A percentile compares a stretch with the other conserved stretches of the same genome.
phyloP scores from a whole-genome alignment of 257 asterid species.

The Solanum medicagineum region DNA sequence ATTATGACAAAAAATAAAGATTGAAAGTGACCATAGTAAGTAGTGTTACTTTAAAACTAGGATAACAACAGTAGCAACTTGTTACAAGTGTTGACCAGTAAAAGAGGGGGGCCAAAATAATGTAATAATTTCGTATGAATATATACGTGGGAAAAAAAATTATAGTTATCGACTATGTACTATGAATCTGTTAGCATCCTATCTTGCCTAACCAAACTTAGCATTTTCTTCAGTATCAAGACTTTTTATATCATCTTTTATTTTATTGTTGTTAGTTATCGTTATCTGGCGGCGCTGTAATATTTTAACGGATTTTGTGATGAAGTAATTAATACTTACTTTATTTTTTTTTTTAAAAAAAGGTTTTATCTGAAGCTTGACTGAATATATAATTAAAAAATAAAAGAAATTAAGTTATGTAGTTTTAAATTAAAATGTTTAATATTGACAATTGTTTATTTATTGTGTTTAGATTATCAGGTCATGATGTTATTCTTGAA shows the following conservation, averaged over 20 bases:
- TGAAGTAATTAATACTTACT: not conserved
- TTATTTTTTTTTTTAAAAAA: too few relatives aligned
- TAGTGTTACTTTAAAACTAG: not conserved
- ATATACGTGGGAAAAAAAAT: slow-evolving; percentile 16
- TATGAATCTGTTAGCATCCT: slow-evolving; percentile 41
- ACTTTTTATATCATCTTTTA: not conserved
- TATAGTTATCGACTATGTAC: slow-evolving; percentile 25
- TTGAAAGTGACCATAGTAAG: not conserved
- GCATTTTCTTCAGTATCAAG: not conserved
- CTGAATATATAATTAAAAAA: too few relatives aligned
- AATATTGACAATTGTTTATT: too few relatives aligned
- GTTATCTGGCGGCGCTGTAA: slow-evolving; percentile 31
- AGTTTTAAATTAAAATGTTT: too few relatives aligned
- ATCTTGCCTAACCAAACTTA: slow-evolving; percentile 31
- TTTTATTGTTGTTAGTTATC: slow-evolving; percentile 4
- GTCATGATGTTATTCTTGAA: too few relatives aligned
- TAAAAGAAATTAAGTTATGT: too few relatives aligned
- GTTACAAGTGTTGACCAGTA: slow-evolving; percentile 15
- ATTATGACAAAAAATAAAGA: not conserved
- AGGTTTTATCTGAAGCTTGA: too few relatives aligned
- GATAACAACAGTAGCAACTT: not conserved
- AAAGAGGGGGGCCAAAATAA: not conserved
- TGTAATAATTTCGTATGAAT: not conserved
- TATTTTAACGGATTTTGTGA: not conserved
- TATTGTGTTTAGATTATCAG: too few relatives aligned